phyloP scores from a whole-genome alignment of 1,284 basidiomycete species.

The Amylostereum chailletii region DNA sequence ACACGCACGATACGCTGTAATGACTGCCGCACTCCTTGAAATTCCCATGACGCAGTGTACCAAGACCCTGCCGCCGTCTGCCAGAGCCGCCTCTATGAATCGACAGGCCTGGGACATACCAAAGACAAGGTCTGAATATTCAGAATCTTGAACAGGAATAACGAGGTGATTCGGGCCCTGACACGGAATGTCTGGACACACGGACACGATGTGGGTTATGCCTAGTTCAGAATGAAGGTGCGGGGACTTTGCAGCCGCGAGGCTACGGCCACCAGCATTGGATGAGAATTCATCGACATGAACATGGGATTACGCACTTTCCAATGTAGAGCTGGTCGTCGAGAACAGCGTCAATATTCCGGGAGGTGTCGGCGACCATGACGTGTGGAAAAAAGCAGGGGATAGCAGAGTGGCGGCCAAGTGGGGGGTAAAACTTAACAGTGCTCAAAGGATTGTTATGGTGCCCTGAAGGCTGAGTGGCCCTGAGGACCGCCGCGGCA shows the following conservation, averaged over 20 bases:
- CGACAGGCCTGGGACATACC: conserved; percentile 42
- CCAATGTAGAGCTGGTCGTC: conserved; percentile 43
- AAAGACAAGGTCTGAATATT: conserved; percentile 52
- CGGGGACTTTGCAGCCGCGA: conserved; percentile 36
- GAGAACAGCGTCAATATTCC: conserved; percentile 26
- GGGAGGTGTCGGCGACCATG: too few relatives aligned
- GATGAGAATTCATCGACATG: not conserved
- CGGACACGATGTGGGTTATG: conserved; percentile 52
- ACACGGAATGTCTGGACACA: conserved; percentile 46
- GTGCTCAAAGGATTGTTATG: too few relatives aligned
- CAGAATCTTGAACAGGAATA: conserved; percentile 47
- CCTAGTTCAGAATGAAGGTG: conserved; percentile 30
- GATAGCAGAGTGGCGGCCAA: not conserved
- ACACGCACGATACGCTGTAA: conserved; percentile 54
- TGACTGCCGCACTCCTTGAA: conserved; percentile 41
- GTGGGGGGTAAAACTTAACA: too few relatives aligned
- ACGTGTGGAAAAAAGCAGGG: too few relatives aligned
- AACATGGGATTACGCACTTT: conserved; percentile 29
- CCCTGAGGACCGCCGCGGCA: too few relatives aligned
- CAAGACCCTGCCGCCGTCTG: conserved; percentile 43
- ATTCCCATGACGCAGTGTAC: conserved; percentile 63
- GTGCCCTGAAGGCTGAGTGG: too few relatives aligned
- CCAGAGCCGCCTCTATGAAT: conserved; percentile 46
- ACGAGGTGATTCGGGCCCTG: conserved; percentile 33
- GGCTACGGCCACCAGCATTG: conserved; percentile 21